Base-by-base conservation (phyloP, 2,329 filamentous ascomycete genomes). In the Cladophialophora bantiana region DNA sequence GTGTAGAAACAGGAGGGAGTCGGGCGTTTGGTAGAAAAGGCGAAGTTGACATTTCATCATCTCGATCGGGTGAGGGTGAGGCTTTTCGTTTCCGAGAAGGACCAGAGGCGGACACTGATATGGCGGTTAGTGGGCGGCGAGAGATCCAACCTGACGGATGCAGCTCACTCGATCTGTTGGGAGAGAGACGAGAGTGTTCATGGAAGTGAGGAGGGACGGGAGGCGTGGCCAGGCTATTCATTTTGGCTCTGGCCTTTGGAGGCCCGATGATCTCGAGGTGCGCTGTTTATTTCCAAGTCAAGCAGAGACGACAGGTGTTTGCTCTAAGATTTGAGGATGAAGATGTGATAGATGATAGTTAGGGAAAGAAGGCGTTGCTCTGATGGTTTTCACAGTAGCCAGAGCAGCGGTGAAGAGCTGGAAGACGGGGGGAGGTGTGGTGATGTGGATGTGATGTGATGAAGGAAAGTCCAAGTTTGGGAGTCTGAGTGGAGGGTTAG, bases 11-110 rank as follows among this genome's bases (percentile, higher is more conserved):
- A 74, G 92, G 87, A 70, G 88, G 82, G 72, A 89, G 83, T 66
- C 91, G 85, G 68, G 91, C 90, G 56, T 94, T 93, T 45, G 94
- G 97, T 79, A 86, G 89, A 67, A 88, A 86, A 6, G 94, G 94
- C 42, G 94, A 97, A 74, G 94, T 89, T 67, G 90, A 93, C 92
- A 98, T 97, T 73, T 81, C 80, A 74, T 89, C 88, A 64, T 94
- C 92, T 60, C 61, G 68, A 55, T 73, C 71, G 18, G 69, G 68
- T 7, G 72, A 73, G 3, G 72, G 73, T 15, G 71, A 74, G 75
- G 92, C 93, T 84, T 98, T 98, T 80, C 95, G 90, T 85, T 98
- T 98, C 72, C 87, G 74, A 74, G 79, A 76, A 72, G 77, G 74
- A 74, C 78, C 77, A 61, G 75, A 62, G 75, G 78, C 76, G 79